A percentile compares a stretch with the other conserved stretches of the same genome.
Conservation (phyloP, 345 rosid genomes). For the Eucalyptus polybractea region DNA sequence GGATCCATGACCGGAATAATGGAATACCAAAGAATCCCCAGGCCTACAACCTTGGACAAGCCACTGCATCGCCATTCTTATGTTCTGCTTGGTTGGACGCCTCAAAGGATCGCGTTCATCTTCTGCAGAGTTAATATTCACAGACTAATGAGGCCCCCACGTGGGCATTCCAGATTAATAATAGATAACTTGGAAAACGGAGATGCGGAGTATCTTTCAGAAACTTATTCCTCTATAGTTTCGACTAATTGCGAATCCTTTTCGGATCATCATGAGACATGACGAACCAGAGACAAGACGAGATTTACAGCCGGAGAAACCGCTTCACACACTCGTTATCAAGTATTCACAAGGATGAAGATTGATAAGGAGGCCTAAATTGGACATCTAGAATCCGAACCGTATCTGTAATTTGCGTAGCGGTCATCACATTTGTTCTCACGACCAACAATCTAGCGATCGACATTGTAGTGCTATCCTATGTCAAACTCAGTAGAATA, state of each 20-base stretch:
- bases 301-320: neutral
- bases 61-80: conserved; percentile 71
- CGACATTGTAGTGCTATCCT: neutral
- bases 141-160: neutral
- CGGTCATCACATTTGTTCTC: neutral
- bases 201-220: neutral
- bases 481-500: neutral
- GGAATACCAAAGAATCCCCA: conserved; percentile 84
- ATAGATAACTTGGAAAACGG: neutral
- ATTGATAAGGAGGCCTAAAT: neutral
- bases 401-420: neutral
- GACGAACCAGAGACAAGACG: neutral
- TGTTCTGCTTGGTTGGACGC: conserved; percentile 60
- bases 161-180: neutral
- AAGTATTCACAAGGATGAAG: neutral
- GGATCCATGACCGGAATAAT: conserved; percentile 84
- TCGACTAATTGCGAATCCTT: neutral
- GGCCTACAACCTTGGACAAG: conserved; percentile 54
- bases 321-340: neutral
- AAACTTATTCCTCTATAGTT: neutral
- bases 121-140: conserved; percentile 32
- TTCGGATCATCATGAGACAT: neutral
- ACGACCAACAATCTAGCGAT: neutral
- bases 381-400: neutral
- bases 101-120: conserved; percentile 50